Conservation (phyloP, 108 stramenopile species). For the Stephanodiscus minutulus region DNA sequence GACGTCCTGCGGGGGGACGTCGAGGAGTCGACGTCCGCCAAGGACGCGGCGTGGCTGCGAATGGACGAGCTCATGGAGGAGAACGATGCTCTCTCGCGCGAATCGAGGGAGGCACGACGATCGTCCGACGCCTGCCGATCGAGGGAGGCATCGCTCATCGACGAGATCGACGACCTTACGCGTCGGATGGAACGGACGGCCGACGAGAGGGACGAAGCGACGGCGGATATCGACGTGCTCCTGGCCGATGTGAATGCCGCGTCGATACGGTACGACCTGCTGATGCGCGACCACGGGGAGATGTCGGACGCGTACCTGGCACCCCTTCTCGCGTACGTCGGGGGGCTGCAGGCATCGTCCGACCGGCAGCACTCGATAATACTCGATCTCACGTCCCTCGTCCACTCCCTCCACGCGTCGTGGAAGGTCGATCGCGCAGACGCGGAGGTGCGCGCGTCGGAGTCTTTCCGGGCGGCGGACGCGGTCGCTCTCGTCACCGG, state of each 20-base stretch:
- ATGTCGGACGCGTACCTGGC: slow-evolving; percentile 18
- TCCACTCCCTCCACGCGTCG: slow-evolving; percentile 25
- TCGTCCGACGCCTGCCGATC: neutral
- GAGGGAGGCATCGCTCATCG: slow-evolving; percentile 9
- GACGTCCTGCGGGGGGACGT: slow-evolving; percentile 32
- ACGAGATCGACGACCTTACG: slow-evolving; percentile 19
- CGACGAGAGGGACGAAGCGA: slow-evolving; percentile 17
- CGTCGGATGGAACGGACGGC: slow-evolving; percentile 4
- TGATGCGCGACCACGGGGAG: slow-evolving; percentile 13
- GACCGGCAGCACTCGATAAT: slow-evolving; percentile 34
- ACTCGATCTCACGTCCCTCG: slow-evolving; percentile 33
- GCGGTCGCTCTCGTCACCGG: slow-evolving; percentile 25
- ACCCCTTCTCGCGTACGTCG: slow-evolving; percentile 19
- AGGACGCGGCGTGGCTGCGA: slow-evolving; percentile 33
- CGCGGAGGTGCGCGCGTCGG: slow-evolving; percentile 8
- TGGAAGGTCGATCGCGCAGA: slow-evolving; percentile 14
- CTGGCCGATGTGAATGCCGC: neutral
- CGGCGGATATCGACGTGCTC: neutral
- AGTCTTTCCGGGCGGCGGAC: slow-evolving; percentile 12
- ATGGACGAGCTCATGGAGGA: slow-evolving; percentile 38
- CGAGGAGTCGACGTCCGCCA: slow-evolving; percentile 22
- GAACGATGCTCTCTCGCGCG: slow-evolving; percentile 21
- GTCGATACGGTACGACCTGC: neutral
- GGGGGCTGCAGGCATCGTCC: slow-evolving; percentile 19
- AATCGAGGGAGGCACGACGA: slow-evolving; percentile 12